Conservation (phyloP, 1,284 basidiomycete genomes). For the Lignosus rhinocerotis region DNA sequence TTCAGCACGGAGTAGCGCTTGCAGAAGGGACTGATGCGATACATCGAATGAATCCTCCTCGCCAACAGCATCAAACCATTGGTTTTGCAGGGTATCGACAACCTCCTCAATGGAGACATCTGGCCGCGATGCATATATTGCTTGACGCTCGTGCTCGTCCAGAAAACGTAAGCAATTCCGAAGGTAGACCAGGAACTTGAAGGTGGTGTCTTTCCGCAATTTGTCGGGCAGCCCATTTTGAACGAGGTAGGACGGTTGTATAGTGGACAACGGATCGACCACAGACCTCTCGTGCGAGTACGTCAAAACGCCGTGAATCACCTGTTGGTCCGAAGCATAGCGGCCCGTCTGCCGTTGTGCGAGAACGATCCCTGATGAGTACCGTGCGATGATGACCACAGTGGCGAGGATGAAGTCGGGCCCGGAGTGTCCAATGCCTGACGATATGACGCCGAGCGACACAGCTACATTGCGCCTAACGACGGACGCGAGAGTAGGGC, state of each 20-base stretch:
- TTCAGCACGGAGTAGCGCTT: slow-evolving; percentile 24
- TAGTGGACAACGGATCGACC: slow-evolving; percentile 75
- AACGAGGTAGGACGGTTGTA: slow-evolving; percentile 77
- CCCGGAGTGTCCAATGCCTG: slow-evolving; percentile 22
- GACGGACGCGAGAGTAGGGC: slow-evolving; percentile 9
- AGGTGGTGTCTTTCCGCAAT: slow-evolving; percentile 62
- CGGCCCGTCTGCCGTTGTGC: not conserved
- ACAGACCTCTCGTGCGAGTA: slow-evolving; percentile 49
- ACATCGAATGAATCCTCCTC: slow-evolving; percentile 27
- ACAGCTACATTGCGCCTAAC: not conserved
- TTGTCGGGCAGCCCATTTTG: slow-evolving; percentile 67
- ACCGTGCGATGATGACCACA: slow-evolving; percentile 6
- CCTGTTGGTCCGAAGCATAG: slow-evolving; percentile 20
- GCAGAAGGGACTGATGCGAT: slow-evolving; percentile 25
- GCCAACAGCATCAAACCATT: slow-evolving; percentile 25
- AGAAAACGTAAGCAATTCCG: slow-evolving; percentile 52
- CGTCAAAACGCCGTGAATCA: slow-evolving; percentile 50
- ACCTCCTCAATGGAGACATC: slow-evolving; percentile 28
- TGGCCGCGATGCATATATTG: slow-evolving; percentile 15
- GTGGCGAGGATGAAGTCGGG: slow-evolving; percentile 24
- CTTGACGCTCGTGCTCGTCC: slow-evolving; percentile 28
- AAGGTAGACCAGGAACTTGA: slow-evolving; percentile 74
- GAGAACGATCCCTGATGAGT: not conserved
- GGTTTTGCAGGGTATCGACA: slow-evolving; percentile 25
- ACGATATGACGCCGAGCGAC: slow-evolving; percentile 16